Evolutionary conservation across 2,329 filamentous ascomycete species (phyloP).

Genomic region (Aspergillus hortae): DNA sequence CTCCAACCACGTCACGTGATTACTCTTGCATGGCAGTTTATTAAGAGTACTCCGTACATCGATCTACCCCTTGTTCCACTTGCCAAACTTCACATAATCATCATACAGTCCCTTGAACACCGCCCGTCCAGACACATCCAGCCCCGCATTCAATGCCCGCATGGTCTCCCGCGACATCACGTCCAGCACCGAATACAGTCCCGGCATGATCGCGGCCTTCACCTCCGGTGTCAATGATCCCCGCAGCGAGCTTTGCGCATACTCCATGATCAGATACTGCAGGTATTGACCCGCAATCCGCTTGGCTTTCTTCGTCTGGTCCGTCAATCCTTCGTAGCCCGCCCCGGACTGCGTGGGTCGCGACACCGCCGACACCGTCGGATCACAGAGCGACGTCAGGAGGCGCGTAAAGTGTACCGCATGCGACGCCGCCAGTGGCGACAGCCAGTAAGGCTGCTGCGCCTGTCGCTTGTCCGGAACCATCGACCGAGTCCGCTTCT

Average conservation of each 20-base stretch:
- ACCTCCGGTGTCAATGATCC: slow-evolving; percentile 50
- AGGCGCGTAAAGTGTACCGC: slow-evolving; percentile 52
- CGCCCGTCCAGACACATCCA: slow-evolving; percentile 51
- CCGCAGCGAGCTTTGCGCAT: slow-evolving; percentile 51
- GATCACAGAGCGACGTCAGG: slow-evolving; percentile 59
- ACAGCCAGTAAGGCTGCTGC: slow-evolving; percentile 31
- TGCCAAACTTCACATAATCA: slow-evolving; percentile 48
- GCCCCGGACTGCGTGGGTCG: slow-evolving; percentile 27
- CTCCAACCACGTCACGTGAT: neutral
- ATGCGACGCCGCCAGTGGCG: slow-evolving; percentile 39
- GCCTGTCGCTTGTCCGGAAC: slow-evolving; percentile 20
- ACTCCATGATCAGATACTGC: slow-evolving; percentile 56
- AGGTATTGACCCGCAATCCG: slow-evolving; percentile 56
- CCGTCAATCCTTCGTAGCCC: slow-evolving; percentile 49
- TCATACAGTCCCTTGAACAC: slow-evolving; percentile 53
- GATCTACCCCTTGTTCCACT: slow-evolving; percentile 44
- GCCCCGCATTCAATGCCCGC: slow-evolving; percentile 49
- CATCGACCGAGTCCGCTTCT: slow-evolving; percentile 28
- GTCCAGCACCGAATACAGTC: slow-evolving; percentile 52
- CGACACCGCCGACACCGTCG: slow-evolving; percentile 55
- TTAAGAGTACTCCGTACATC: no score
- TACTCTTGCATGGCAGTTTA: no score
- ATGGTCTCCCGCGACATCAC: slow-evolving; percentile 50
- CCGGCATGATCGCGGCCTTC: slow-evolving; percentile 50
- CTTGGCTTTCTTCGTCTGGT: slow-evolving; percentile 58